Percentiles rank a stretch among this genome's conserved stretches.
Evolutionary conservation across 2,329 filamentous ascomycete species (phyloP).

Genomic region (Venturia nashicola): DNA sequence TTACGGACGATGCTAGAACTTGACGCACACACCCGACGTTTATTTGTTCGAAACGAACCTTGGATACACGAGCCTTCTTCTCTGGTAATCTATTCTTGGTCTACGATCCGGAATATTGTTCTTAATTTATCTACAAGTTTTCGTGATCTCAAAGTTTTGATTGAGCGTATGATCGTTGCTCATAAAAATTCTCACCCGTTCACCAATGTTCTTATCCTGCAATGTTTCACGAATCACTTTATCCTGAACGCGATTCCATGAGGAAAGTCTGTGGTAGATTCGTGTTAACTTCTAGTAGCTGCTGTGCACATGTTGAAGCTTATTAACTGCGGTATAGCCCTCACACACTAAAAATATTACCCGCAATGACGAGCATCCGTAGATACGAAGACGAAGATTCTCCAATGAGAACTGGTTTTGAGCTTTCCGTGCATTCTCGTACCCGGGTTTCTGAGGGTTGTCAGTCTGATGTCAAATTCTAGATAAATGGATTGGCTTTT

Average conservation of each 20-base stretch:
- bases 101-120: too few relatives aligned
- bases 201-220: background rate
- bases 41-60: too few relatives aligned
- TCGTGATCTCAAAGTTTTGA: too few relatives aligned
- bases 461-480: background rate
- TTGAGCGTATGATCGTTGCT: too few relatives aligned
- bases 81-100: too few relatives aligned
- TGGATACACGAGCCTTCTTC: too few relatives aligned
- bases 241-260: background rate
- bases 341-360: background rate
- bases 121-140: too few relatives aligned
- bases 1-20: too few relatives aligned
- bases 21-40: too few relatives aligned
- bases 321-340: background rate
- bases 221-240: background rate
- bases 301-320: background rate
- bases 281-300: too few relatives aligned
- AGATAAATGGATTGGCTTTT: too few relatives aligned
- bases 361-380: background rate
- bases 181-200: too few relatives aligned
- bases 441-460: background rate
- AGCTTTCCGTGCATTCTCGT: background rate
- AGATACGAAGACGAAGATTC: background rate
- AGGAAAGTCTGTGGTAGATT: background rate
- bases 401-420: background rate